These are phyloP conservation scores for Geotrichum carabidarum DNA, from an alignment of 1,139 yeast genomes.

Conservation along the genomic window DNA sequence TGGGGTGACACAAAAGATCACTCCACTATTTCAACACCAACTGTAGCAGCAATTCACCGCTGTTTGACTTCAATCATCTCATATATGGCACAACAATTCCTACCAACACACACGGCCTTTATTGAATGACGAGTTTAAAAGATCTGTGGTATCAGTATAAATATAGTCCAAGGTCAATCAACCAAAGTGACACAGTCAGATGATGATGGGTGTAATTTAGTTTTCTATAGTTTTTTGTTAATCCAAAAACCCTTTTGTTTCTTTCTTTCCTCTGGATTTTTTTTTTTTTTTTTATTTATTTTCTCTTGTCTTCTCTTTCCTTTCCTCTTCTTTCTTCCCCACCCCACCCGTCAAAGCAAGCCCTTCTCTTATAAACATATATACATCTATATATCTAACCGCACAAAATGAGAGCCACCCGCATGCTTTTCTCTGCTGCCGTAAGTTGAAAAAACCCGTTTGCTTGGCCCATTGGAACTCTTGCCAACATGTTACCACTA, in stretches of 20 bases:
- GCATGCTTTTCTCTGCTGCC: constrained; percentile 17
- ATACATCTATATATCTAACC: not conserved
- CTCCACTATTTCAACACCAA: no score
- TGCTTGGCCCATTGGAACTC: not conserved
- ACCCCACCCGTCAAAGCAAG: not conserved
- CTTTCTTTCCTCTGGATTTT: not conserved
- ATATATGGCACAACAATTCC: no score
- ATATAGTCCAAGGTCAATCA: no score
- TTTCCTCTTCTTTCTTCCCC: not conserved
- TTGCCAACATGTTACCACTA: not conserved
- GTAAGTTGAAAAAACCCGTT: constrained; percentile 7
- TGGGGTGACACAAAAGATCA: no score
- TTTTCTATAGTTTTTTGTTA: no score
- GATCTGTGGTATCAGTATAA: no score
- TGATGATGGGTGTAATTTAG: not conserved
- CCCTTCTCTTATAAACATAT: no score
- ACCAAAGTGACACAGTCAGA: no score
- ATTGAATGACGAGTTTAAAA: no score
- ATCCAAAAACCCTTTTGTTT: not conserved
- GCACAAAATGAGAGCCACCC: constrained; percentile 15
- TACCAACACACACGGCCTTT: no score
- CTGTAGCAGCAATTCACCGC: no score
- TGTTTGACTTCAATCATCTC: no score
- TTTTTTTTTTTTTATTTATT: not conserved
- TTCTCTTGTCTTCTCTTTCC: not conserved